These are phyloP conservation scores for Boletus vermiculosoides DNA, from an alignment of 768 basidiomycete genomes.

Conservation along the genomic window DNA sequence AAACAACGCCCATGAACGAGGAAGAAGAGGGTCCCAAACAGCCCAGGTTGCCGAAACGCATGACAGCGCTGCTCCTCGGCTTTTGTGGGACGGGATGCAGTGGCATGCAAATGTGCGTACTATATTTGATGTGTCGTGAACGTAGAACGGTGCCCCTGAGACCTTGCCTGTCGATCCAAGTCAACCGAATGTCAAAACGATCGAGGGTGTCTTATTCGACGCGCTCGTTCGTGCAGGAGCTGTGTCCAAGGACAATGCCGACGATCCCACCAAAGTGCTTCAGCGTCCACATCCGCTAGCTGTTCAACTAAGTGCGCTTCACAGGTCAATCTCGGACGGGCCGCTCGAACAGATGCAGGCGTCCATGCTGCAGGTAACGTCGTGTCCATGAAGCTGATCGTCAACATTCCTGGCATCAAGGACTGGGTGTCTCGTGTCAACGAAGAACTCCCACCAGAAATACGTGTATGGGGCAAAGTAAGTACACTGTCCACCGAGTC, in stretches of 20 bases:
- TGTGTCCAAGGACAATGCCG: conserved; percentile 91
- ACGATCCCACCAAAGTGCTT: conserved; percentile 80
- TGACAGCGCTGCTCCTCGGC: conserved; percentile 81
- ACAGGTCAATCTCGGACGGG: conserved; percentile 80
- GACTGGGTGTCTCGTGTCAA: conserved; percentile 78
- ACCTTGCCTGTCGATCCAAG: conserved; percentile 34
- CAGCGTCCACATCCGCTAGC: neutral
- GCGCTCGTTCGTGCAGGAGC: conserved; percentile 88
- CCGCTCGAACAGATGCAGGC: conserved; percentile 95
- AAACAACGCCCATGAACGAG: conserved; percentile 20
- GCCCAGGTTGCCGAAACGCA: conserved; percentile 74
- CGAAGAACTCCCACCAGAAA: conserved; percentile 83
- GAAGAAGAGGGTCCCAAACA: conserved; percentile 36
- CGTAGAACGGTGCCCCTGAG: neutral
- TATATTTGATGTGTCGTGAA: too few species aligned
- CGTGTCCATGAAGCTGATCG: conserved; percentile 89
- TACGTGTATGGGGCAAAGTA: conserved; percentile 90
- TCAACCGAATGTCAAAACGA: conserved; percentile 71
- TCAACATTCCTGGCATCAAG: conserved; percentile 63
- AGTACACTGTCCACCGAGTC: conserved; percentile 30
- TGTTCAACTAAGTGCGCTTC: neutral
- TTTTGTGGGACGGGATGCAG: conserved; percentile 91
- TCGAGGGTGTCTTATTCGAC: conserved; percentile 87
- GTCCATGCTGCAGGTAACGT: conserved; percentile 97
- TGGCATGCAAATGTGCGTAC: conserved; percentile 93